Base-by-base conservation (phyloP, 2,329 filamentous ascomycete genomes). In the Talaromyces sp. region DNA sequence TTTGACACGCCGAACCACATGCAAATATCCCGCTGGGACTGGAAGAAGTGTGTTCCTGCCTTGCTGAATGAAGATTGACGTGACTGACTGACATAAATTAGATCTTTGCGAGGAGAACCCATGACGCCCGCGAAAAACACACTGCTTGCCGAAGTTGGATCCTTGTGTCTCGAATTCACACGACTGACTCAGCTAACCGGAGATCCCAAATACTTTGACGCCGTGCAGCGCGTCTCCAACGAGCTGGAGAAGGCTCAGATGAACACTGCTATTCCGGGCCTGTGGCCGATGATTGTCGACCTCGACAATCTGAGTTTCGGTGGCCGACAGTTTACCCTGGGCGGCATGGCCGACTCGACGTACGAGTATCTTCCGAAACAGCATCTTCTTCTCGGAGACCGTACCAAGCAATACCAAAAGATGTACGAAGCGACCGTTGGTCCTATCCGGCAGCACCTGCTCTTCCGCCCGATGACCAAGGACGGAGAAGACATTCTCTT, bases 1-100 rank as follows among this genome's bases (percentile, higher is more conserved):
- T 96, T 96, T 68, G 91, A 96, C 73, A 97, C 93, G 1, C 91
- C 91, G 1, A 97, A 97, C 72, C 86, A 91, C 65, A 95, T 97
- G 90, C 92, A 92, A 2, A 78, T 91, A 12, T 81, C 91, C 8
- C 91, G 88, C 72, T 95, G 92, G 77, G 79, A 83, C 63, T 96
- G 89, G 90, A 84, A 85, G 70, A 89, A 87, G 65, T 83, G 70
- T 6, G 43, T 24, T 46, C 21, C 41, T 24, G 69, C 61, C 72
- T 72, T 12, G n/a, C 38, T 19, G 38, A 17, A 5, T 19, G 38
- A n/a, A 19, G 26, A 26, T 5, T 24, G 32, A 35, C 32, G n/a
- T 24, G 19, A 46, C 43, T 24, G 9, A 14, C 27, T 29, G 6
- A 29, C 27, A 29, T 29, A 12, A 21, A 21, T 21, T 12, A 46